These are phyloP conservation scores for Verticillium longisporum DNA, from an alignment of 2,329 filamentous ascomycete species.

Conservation along the genomic window DNA sequence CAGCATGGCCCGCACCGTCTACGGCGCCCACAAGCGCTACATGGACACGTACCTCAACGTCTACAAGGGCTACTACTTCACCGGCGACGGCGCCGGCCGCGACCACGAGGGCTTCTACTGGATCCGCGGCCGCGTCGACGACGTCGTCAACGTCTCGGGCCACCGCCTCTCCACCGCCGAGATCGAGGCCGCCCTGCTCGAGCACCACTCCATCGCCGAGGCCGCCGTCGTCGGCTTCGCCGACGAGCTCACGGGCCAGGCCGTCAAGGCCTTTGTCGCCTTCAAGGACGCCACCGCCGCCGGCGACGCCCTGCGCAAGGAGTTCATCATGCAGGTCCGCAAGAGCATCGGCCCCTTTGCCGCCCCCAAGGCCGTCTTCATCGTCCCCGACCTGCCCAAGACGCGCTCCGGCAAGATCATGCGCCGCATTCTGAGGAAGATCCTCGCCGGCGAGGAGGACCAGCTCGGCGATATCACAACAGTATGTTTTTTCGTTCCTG, in stretches of 20 bases:
- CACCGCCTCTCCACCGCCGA: slow-evolving; percentile 95
- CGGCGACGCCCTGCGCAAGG: slow-evolving; percentile 79
- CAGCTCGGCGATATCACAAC: slow-evolving; percentile 90
- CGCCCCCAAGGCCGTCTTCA: slow-evolving; percentile 85
- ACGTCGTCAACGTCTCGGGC: slow-evolving; percentile 96
- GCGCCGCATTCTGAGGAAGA: slow-evolving; percentile 94
- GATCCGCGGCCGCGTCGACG: slow-evolving; percentile 97
- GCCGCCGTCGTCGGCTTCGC: slow-evolving; percentile 89
- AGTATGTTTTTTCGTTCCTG: slow-evolving; percentile 45
- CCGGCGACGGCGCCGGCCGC: slow-evolving; percentile 87
- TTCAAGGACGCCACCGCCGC: slow-evolving; percentile 79
- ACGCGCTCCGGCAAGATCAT: slow-evolving; percentile 98
- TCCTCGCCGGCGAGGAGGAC: slow-evolving; percentile 93
- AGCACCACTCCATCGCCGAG: slow-evolving; percentile 85
- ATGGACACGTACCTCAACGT: slow-evolving; percentile 98
- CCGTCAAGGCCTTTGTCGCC: slow-evolving; percentile 92
- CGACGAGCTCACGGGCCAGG: slow-evolving; percentile 93
- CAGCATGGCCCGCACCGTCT: slow-evolving; percentile 96
- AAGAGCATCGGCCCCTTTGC: slow-evolving; percentile 98
- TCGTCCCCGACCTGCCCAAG: slow-evolving; percentile 93
- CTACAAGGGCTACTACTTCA: slow-evolving; percentile 93
- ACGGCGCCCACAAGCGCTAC: slow-evolving; percentile 95
- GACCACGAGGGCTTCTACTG: slow-evolving; percentile 99
- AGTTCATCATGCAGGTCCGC: slow-evolving; percentile 87
- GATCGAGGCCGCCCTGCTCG: slow-evolving; percentile 93